Conservation (phyloP, 106 monocot genomes). For the Vanilla planifolia region DNA sequence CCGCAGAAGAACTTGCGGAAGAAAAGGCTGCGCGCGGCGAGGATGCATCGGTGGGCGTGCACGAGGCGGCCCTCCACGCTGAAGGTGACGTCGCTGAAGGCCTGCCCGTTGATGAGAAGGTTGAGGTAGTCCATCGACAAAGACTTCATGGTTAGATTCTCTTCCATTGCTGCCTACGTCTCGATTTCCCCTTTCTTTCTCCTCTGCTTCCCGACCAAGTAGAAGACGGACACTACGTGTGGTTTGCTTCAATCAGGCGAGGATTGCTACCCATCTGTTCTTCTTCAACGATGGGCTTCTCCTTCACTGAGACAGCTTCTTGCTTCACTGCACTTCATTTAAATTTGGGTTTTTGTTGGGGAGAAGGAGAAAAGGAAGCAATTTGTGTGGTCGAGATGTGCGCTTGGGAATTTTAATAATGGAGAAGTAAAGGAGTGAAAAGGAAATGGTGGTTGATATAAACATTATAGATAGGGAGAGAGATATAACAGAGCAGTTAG, state of each 20-base stretch:
- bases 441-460: too few species aligned
- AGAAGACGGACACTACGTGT: too few species aligned
- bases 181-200: neutral
- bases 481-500: too few species aligned
- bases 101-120: slow-evolving; percentile 91
- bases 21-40: slow-evolving; percentile 78
- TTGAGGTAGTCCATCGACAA: slow-evolving; percentile 88
- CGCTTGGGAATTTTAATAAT: neutral
- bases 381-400: neutral
- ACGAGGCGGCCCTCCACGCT: slow-evolving; percentile 78
- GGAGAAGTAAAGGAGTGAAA: too few species aligned
- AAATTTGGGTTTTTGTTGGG: neutral
- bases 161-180: slow-evolving; percentile 21
- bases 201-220: neutral
- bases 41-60: slow-evolving; percentile 89
- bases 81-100: slow-evolving; percentile 92
- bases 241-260: too few species aligned
- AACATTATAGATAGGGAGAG: too few species aligned
- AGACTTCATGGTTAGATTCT: slow-evolving; percentile 65
- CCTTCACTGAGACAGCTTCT: neutral
- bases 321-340: neutral
- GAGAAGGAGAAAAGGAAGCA: neutral
- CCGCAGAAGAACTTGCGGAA: slow-evolving; percentile 56
- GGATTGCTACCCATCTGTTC: too few species aligned
- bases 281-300: neutral